phyloP scores from a whole-genome alignment of 257 asterid species.

The Fraxinus pennsylvanica region DNA sequence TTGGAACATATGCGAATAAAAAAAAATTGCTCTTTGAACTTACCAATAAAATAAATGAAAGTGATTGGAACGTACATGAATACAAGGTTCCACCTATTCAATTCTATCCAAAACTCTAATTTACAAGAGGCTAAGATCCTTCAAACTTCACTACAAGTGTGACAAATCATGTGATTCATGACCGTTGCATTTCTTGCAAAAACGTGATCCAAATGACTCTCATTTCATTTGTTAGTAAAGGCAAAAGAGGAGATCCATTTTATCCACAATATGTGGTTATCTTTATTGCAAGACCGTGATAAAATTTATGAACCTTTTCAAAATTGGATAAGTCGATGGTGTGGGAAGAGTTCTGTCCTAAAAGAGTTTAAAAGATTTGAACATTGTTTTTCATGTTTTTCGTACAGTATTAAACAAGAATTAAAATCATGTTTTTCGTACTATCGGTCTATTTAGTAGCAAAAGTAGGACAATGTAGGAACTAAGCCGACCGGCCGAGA shows the following conservation, averaged over 20 bases:
- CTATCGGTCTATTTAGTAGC: too few relatives aligned
- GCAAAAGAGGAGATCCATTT: slow-evolving; percentile 12
- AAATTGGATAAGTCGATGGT: background rate
- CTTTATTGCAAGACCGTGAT: slow-evolving; percentile 29
- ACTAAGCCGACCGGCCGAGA: background rate
- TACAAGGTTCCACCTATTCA: slow-evolving; percentile 11
- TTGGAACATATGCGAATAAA: too few relatives aligned
- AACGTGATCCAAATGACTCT: slow-evolving; percentile 33
- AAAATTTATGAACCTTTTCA: slow-evolving; percentile 12
- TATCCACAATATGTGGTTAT: slow-evolving; percentile 10
- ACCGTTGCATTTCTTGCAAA: slow-evolving; percentile 16
- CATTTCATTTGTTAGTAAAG: slow-evolving; percentile 11
- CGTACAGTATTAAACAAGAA: too few relatives aligned
- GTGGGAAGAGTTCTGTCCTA: background rate
- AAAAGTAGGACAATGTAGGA: too few relatives aligned
- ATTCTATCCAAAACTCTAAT: slow-evolving; percentile 22
- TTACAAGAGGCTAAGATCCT: slow-evolving; percentile 9
- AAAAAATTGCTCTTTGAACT: background rate
- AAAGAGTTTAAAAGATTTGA: background rate
- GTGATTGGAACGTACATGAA: background rate
- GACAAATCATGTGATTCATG: slow-evolving; percentile 42
- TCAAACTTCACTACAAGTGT: slow-evolving; percentile 7
- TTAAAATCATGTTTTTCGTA: too few relatives aligned
- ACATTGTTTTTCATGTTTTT: background rate
- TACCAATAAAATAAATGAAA: slow-evolving; percentile 2